Evolutionary conservation across 306 rosid species (phyloP).

Genomic region (Crotalaria pallida): DNA sequence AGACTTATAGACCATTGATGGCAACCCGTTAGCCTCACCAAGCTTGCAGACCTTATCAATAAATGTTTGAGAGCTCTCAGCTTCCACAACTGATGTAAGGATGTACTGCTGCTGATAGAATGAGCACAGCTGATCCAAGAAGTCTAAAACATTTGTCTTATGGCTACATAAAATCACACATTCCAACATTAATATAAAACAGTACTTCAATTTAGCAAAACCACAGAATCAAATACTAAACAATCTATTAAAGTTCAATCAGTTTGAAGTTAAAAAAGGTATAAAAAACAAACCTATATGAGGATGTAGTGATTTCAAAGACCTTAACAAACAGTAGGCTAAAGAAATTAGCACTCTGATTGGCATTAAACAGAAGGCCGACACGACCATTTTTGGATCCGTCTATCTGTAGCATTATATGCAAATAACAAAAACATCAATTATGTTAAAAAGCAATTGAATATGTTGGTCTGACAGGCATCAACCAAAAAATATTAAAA

Average conservation of each 20-base stretch:
- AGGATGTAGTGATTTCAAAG: slow-evolving; percentile 55
- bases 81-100: slow-evolving; percentile 37
- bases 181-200: slow-evolving; percentile 7
- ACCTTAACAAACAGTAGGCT: slow-evolving; percentile 60
- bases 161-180: slow-evolving; percentile 59
- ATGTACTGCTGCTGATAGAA: slow-evolving; percentile 59
- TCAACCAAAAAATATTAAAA: neutral
- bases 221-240: slow-evolving; percentile 21
- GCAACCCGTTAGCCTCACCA: slow-evolving; percentile 73
- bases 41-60: slow-evolving; percentile 58
- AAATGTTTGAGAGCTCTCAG: slow-evolving; percentile 45
- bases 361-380: slow-evolving; percentile 64
- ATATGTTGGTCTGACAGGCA: neutral
- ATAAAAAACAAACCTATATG: slow-evolving; percentile 54
- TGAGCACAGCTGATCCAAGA: slow-evolving; percentile 70
- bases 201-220: neutral
- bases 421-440: neutral
- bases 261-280: neutral
- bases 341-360: slow-evolving; percentile 43
- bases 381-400: slow-evolving; percentile 72
- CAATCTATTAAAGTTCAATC: slow-evolving; percentile 4
- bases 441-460: slow-evolving; percentile 11
- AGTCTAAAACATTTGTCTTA: slow-evolving; percentile 55
- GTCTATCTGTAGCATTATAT: slow-evolving; percentile 50
- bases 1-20: slow-evolving; percentile 55